Conservation (phyloP, 371 early-diverging fungal genomes). For the Zychaea mexicana region DNA sequence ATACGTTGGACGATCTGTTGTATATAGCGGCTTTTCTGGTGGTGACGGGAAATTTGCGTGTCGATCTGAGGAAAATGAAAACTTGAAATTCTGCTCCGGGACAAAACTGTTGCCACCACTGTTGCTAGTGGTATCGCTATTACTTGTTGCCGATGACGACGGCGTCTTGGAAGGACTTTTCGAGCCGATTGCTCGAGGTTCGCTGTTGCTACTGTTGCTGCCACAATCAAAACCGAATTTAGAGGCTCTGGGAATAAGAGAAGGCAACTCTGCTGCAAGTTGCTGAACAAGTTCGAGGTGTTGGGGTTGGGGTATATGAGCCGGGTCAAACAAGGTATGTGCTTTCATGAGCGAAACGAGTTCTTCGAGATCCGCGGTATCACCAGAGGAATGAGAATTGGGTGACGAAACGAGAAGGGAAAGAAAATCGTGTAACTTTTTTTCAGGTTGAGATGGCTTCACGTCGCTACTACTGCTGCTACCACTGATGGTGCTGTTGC, state of each 20-base stretch:
- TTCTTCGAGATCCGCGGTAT: background rate
- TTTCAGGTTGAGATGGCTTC: background rate
- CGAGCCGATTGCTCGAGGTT: no score
- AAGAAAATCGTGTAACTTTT: background rate
- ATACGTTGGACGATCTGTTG: background rate
- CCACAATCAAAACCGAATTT: background rate
- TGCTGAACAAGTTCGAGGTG: background rate
- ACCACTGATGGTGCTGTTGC: background rate
- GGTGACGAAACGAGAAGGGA: background rate
- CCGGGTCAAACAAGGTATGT: background rate
- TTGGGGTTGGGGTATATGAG: background rate
- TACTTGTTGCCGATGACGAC: background rate
- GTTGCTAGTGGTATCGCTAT: background rate
- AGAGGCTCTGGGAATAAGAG: background rate
- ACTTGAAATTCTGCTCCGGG: background rate
- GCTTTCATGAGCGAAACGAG: background rate
- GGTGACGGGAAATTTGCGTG: background rate
- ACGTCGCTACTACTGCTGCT: no score
- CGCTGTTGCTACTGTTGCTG: background rate
- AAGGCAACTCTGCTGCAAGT: background rate
- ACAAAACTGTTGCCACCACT: background rate
- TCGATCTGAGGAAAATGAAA: background rate
- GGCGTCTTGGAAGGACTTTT: no score
- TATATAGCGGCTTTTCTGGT: background rate
- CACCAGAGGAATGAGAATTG: background rate